Conservation (phyloP, 2,329 filamentous ascomycete genomes). For the Sporothrix brasiliensis region DNA sequence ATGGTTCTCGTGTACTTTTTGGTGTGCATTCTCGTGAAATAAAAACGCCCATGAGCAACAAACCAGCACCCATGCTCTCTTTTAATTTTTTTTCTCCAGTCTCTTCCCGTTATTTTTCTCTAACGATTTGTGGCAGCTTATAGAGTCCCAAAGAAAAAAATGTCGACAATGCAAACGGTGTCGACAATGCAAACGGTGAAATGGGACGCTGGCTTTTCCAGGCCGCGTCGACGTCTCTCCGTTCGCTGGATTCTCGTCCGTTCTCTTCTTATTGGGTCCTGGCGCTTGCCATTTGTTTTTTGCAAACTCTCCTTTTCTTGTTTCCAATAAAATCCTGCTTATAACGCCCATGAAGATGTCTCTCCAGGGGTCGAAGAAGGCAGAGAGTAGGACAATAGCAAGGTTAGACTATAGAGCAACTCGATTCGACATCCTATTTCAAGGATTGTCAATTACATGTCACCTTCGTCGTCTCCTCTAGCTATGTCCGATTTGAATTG, state of each 20-base stretch:
- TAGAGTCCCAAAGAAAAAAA: not conserved
- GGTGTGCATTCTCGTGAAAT: not conserved
- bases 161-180: not conserved
- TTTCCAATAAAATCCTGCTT: not conserved
- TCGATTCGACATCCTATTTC: not conserved
- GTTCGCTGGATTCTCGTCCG: not conserved
- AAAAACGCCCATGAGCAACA: not conserved
- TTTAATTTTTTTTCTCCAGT: not conserved
- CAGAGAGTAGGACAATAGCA: not conserved
- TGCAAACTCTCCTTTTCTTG: constrained; percentile 5
- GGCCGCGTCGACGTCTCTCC: not conserved
- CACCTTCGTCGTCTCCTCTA: not conserved
- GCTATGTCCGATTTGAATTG: constrained; percentile 1
- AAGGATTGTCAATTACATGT: not conserved
- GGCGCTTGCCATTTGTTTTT: not conserved
- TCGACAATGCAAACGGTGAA: not conserved
- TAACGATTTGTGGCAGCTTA: not conserved
- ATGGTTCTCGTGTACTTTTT: constrained; percentile 19
- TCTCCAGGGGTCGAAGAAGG: not conserved
- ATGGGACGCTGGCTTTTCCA: not conserved
- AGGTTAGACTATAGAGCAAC: not conserved
- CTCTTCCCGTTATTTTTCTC: not conserved
- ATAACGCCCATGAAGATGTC: not conserved
- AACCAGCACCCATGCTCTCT: not conserved
- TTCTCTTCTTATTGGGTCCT: too few species aligned